Evolutionary conservation across 257 asterid species (phyloP), one percentile per base, ranked within the genome.

Genomic region (Ilex aquifolium): DNA sequence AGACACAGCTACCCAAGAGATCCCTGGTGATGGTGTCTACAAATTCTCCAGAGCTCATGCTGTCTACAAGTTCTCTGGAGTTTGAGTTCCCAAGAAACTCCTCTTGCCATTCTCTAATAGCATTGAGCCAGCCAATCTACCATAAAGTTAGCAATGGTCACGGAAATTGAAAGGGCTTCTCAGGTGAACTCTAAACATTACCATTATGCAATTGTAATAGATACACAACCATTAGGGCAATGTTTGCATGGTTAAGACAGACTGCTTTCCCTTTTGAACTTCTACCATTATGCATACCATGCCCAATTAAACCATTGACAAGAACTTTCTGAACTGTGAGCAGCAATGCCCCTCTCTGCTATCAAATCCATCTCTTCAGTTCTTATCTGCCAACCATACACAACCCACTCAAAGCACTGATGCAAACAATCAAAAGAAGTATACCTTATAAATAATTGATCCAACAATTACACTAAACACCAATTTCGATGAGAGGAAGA

Each of bases 91-190:
- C 97, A 61, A 88, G 96, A 65, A 91, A 91, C 76, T 91, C 97
- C 76, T 91, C 95, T 72, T 91, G 96, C 97, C 97, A 91, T 77
- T 91, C 97, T 74, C 97, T 82, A 59, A 91, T 91, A 69, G 97
- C 97, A 77, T 88, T 88, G 67, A 91, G 91, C 97, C 97, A 91
- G 57, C 97, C 85, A 76, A 91, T 88, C 97, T 31, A 54, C 60
- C 58, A 66, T 54, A 59, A 17, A 64, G 68, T 60, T 72, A 73
- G 74, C 44, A 59, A 53, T 39, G 13, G 51, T 61, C 12, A 66
- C 61, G 49, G 30, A 60, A 50, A 13, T 50, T 50, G 16, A 50
- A 53, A 7, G 4, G 2, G 30, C 15, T 21, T 15, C 10, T 17
- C 31, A 53, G 57, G 57, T 2, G 6, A 6, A 11, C 54, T 12